Percentiles rank a stretch among this genome's conserved stretches.
Conservation (phyloP, 192 early-diverging fungal species). For the Endogone sp. region DNA sequence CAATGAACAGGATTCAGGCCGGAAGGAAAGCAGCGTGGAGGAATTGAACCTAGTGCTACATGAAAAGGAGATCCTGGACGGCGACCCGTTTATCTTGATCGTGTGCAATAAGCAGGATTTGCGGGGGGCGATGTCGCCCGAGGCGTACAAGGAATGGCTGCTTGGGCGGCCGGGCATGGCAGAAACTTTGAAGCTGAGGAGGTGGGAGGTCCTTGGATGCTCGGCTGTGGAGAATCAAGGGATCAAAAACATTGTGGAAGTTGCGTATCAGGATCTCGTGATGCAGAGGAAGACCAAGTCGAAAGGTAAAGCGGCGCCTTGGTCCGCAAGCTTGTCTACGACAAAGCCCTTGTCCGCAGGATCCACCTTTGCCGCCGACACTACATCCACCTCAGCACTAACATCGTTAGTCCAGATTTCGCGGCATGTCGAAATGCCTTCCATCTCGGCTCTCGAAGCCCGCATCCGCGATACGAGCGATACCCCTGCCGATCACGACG, state of each 20-base stretch:
- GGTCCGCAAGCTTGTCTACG: no score
- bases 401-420: neutral
- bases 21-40: constrained; percentile 80
- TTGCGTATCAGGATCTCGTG: neutral
- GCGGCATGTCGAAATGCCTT: neutral
- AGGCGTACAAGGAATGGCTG: constrained; percentile 77
- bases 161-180: neutral
- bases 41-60: constrained; percentile 94
- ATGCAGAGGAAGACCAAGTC: neutral
- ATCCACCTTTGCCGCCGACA: neutral
- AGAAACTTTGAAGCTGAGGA: neutral
- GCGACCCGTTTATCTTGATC: constrained; percentile 68
- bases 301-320: neutral
- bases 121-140: constrained; percentile 92
- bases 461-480: neutral
- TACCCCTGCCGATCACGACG: neutral
- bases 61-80: constrained; percentile 93
- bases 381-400: neutral
- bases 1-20: constrained; percentile 92
- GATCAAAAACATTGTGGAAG: neutral
- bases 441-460: neutral
- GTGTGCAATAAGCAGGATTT: constrained; percentile 99
- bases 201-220: neutral
- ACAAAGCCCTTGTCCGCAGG: no score
- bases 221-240: neutral